Evolutionary conservation across 352 stramenopile genomes (phyloP), one percentile per base, ranked within the genome.

Genomic region (Phytophthora niederhauseri): DNA sequence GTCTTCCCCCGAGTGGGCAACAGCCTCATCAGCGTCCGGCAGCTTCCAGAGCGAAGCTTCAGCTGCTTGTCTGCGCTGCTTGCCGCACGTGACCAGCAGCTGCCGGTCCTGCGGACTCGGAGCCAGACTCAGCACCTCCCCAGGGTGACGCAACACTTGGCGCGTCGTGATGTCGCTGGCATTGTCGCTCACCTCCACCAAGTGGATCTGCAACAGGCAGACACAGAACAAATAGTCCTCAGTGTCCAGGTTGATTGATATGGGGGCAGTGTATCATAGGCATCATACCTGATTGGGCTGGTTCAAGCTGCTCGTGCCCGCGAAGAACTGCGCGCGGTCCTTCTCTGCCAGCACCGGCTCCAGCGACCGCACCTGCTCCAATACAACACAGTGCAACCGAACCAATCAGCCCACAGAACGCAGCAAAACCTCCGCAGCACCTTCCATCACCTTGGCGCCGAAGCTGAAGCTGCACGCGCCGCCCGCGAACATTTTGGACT

Each of bases 341-440:
- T 87, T 92, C 38, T 93, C 82, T 5, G 68, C 85, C 22, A 89
- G 54, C 31, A 94, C 61, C 15, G 88, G 80, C 54, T 93, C 88
- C 36, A 96, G 70, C 41, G 80, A 86, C 9, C 88, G 86, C 46
- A 86, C 76, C 84, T 92, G 49, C 41, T 28, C 15, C 28, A 8
- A 11, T 36, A 53, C 30, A 48, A 12, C 9, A 38, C 30, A 28
- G 5, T 17, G 1, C 34, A 31, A 31, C 28, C 28, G 28, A 7
- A 7, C 0, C 28, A 31, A 41, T 41, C 11, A 41, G 34, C 4
- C 34, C 34, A 41, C 34, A 41, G 34, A 17, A 6, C 34, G 17
- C 24, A 51, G 4, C 8, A 48, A 50, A 20, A 69, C 7, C 28
- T 58, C 24, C 31, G 48, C 36, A 22, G 22, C 49, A 19, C 38